Evolutionary conservation across 73 alveolate species (phyloP).

Genomic region (Symbiodinium natans): DNA sequence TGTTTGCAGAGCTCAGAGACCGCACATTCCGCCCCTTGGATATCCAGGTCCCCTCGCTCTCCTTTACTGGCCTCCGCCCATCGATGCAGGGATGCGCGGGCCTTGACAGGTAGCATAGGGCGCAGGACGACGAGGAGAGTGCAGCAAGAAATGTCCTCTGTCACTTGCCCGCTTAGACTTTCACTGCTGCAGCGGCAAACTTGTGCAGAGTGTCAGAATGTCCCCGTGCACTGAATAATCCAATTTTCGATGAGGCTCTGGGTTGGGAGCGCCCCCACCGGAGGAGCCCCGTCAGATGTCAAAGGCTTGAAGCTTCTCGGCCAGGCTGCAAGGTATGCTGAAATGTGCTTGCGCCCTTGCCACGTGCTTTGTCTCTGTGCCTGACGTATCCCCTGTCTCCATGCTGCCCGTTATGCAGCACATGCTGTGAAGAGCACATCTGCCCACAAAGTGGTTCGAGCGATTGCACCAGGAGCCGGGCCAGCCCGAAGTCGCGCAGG

Average conservation of each 20-base stretch:
- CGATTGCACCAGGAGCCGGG: too few species aligned
- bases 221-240: not conserved
- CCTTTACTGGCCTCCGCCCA: slow-evolving; percentile 88
- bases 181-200: not conserved
- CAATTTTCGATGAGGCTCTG: slow-evolving; percentile 16
- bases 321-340: too few species aligned
- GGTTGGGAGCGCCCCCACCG: slow-evolving; percentile 85
- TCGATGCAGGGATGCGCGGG: slow-evolving; percentile 62
- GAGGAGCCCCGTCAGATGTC: slow-evolving; percentile 92
- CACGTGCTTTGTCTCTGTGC: too few species aligned
- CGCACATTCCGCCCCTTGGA: not conserved
- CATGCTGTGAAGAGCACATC: too few species aligned
- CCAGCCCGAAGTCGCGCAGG: too few species aligned
- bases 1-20: not conserved
- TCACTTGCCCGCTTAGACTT: not conserved
- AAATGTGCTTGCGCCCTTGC: too few species aligned
- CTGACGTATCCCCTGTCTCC: too few species aligned
- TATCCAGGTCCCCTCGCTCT: slow-evolving; percentile 49
- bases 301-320: too few species aligned
- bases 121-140: not conserved
- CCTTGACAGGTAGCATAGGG: not conserved
- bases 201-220: not conserved
- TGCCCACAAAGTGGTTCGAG: too few species aligned
- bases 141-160: not conserved
- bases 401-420: too few species aligned